These are phyloP conservation scores for Linnemannia zychae DNA, from an alignment of 192 early-diverging fungal species.

Conservation along the genomic window DNA sequence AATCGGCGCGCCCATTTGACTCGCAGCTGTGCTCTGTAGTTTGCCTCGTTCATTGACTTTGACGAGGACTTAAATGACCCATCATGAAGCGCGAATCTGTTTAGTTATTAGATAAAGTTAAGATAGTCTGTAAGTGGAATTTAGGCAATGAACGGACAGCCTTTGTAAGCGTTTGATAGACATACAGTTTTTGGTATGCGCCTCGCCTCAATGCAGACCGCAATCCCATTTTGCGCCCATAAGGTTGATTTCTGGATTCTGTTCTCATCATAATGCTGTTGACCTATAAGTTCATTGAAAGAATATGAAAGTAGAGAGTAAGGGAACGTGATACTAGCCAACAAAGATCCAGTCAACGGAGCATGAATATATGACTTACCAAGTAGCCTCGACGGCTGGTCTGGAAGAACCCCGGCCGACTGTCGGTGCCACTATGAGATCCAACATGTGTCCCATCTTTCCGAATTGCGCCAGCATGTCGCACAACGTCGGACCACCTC, in stretches of 20 bases:
- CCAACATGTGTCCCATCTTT: constrained; percentile 9
- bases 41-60: constrained; percentile 8
- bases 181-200: constrained; percentile 37
- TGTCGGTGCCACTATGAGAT: constrained; percentile 30
- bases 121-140: not conserved
- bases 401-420: constrained; percentile 49
- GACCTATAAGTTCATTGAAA: not conserved
- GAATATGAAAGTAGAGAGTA: not conserved
- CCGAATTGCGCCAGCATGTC: constrained; percentile 19
- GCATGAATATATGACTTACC: constrained; percentile 8
- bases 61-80: constrained; percentile 50
- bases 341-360: not conserved
- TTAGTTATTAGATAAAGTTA: not conserved
- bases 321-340: too few species aligned
- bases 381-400: constrained; percentile 39
- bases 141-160: not conserved
- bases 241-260: constrained; percentile 12
- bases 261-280: constrained; percentile 49
- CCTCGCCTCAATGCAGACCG: constrained; percentile 35
- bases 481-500: constrained; percentile 40
- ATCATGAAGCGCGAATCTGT: constrained; percentile 66
- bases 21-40: constrained; percentile 59
- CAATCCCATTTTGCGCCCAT: constrained; percentile 35
- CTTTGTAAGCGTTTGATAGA: not conserved
- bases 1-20: constrained; percentile 59